Conservation (phyloP, 306 rosid species). For the Ziziphus jujuba region DNA sequence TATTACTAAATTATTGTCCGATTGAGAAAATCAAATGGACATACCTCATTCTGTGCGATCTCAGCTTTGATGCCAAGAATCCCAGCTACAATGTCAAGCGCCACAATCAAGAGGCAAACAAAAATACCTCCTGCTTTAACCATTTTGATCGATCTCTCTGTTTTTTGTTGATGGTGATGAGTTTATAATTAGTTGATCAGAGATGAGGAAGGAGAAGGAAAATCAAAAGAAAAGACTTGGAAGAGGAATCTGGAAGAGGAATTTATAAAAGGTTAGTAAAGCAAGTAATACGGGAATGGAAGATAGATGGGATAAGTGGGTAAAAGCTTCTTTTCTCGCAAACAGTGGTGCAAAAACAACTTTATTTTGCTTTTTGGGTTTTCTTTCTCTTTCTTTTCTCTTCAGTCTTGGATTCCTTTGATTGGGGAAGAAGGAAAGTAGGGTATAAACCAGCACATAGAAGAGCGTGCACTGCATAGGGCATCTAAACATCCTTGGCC, state of each 20-base stretch:
- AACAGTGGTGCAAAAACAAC: slow-evolving; percentile 25
- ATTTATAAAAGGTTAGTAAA: slow-evolving; percentile 26
- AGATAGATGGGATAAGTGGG: slow-evolving; percentile 15
- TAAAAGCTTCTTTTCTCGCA: slow-evolving; percentile 48
- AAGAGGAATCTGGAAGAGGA: background rate
- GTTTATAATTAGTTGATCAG: slow-evolving; percentile 6
- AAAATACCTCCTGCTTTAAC: slow-evolving; percentile 55
- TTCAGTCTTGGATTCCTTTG: slow-evolving; percentile 58
- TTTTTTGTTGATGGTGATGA: slow-evolving; percentile 7
- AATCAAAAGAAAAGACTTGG: background rate
- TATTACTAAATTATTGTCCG: too few relatives aligned
- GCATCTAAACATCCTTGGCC: slow-evolving; percentile 18
- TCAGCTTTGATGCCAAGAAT: slow-evolving; percentile 91
- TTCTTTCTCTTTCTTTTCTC: slow-evolving; percentile 31
- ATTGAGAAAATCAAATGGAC: background rate
- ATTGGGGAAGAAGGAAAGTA: slow-evolving; percentile 54
- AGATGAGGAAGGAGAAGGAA: slow-evolving; percentile 1
- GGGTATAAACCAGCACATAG: slow-evolving; percentile 61
- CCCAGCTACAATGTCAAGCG: slow-evolving; percentile 82
- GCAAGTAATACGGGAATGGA: slow-evolving; percentile 16
- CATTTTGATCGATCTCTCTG: slow-evolving; percentile 35
- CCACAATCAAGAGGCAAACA: slow-evolving; percentile 63
- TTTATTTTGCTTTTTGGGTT: slow-evolving; percentile 37
- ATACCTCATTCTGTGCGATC: slow-evolving; percentile 82
- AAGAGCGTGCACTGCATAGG: slow-evolving; percentile 31